These are phyloP conservation scores for Backusella australiensis DNA, from an alignment of 192 early-diverging fungal species.

Conservation along the genomic window DNA sequence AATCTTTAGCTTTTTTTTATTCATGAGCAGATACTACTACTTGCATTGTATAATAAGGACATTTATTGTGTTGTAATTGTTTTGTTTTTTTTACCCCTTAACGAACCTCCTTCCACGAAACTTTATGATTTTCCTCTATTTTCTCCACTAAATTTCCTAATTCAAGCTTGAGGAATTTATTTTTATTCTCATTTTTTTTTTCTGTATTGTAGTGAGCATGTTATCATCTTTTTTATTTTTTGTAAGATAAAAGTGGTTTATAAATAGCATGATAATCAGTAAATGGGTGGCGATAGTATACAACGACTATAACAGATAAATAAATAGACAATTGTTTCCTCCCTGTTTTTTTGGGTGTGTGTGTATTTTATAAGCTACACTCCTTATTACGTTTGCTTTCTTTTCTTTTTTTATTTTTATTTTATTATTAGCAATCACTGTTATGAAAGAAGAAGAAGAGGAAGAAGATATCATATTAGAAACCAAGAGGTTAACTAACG, in stretches of 20 bases:
- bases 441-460: neutral
- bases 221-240: too few relatives aligned
- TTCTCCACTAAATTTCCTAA: neutral
- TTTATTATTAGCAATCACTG: neutral
- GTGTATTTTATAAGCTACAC: too few relatives aligned
- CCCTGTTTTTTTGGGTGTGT: neutral
- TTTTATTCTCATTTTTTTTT: too few relatives aligned
- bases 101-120: neutral
- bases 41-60: neutral
- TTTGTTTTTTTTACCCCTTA: neutral
- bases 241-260: neutral
- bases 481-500: neutral
- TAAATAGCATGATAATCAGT: neutral
- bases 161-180: neutral
- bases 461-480: neutral
- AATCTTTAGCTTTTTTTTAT: neutral
- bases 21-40: neutral
- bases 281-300: neutral
- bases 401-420: neutral
- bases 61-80: neutral
- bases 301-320: neutral
- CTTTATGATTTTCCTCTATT: neutral
- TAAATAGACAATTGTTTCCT: neutral
- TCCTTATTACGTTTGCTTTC: neutral
- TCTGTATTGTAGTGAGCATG: neutral